Evolutionary conservation across 495 filamentous ascomycete species (phyloP), one percentile per base, ranked within the genome.

Genomic region (Physcia stellaris): DNA sequence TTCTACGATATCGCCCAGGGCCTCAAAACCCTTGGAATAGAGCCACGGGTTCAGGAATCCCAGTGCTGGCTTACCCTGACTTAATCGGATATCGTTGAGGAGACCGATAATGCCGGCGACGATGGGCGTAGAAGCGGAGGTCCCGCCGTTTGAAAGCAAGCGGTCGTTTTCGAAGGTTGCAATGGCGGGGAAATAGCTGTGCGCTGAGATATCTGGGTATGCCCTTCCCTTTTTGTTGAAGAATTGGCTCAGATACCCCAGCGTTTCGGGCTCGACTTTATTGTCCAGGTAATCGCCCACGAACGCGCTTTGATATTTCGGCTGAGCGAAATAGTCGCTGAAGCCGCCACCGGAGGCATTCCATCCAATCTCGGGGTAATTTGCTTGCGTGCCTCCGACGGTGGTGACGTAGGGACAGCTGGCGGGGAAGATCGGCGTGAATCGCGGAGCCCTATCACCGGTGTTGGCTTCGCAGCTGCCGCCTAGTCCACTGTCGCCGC

Each of bases 21-120:
- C 76, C 9, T 55, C 40, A 30, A 57, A 55, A 9, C 62, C 74
- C 5, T 45, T 55, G 6, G 59, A 58, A 57, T 85, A 86, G 20
- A 86, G 47, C 76, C 75, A 82, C 0, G 80, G 80, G 52, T 87
- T 86, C 23, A 85, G 48, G 62, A 84, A 86, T 0, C 82, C 82
- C 37, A 86, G 51, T 0, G 68, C 56, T 0, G 70, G 59, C 49
- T 72, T 55, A 17, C 68, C 68, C 12, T 60, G 61, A 1, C 64
- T 55, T 24, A 77, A 56, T 1, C 76, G 63, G 0, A 75, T 79
- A 44, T 79, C 77, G 42, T 86, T 85, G 27, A 86, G 60, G 13
- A 85, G 57, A 0, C 66, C 66, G 6, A 87, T 52, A 13, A 87
- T 53, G 12, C 69, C 77, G 2, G 71, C 67, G 15, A 79, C 72